Conservation (phyloP, 2,329 filamentous ascomycete species). For the Fusarium tricinctum region DNA sequence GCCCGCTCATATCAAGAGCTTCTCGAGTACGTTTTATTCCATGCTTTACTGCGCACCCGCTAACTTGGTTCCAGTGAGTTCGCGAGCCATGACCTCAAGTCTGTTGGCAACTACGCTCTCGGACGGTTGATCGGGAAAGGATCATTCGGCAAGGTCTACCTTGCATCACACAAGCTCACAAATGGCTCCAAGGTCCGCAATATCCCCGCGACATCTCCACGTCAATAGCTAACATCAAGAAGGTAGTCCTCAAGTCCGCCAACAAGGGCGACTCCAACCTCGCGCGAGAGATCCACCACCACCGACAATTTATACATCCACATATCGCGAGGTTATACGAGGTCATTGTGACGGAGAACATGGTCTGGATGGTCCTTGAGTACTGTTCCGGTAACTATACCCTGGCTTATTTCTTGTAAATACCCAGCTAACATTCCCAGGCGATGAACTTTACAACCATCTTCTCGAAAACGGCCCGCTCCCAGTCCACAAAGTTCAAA, state of each 20-base stretch:
- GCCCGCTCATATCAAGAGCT: slow-evolving; percentile 97
- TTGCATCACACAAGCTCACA: slow-evolving; percentile 95
- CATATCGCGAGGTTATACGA: slow-evolving; percentile 98
- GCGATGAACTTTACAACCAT: slow-evolving; percentile 97
- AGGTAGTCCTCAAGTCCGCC: slow-evolving; percentile 98
- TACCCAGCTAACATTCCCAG: slow-evolving; percentile 61
- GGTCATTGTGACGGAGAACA: slow-evolving; percentile 93
- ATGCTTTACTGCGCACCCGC: not conserved
- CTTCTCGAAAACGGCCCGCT: slow-evolving; percentile 89
- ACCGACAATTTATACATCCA: slow-evolving; percentile 96
- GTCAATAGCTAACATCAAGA: slow-evolving; percentile 29
- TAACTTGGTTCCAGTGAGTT: slow-evolving; percentile 78
- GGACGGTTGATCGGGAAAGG: slow-evolving; percentile 96
- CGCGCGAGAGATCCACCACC: slow-evolving; percentile 97
- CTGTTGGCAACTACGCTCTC: slow-evolving; percentile 94
- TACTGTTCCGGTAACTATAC: slow-evolving; percentile 83
- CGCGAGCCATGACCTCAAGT: slow-evolving; percentile 88
- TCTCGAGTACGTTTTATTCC: slow-evolving; percentile 78
- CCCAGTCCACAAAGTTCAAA: slow-evolving; percentile 88
- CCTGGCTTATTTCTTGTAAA: not conserved
- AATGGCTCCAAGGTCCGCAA: slow-evolving; percentile 91
- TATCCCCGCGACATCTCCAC: not conserved
- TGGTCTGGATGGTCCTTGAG: slow-evolving; percentile 97
- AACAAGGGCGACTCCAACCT: slow-evolving; percentile 97
- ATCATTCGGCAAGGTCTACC: slow-evolving; percentile 98